Evolutionary conservation across 192 early-diverging fungal genomes (phyloP), one percentile per base, ranked within the genome.

Genomic region (Diversispora eburnea): DNA sequence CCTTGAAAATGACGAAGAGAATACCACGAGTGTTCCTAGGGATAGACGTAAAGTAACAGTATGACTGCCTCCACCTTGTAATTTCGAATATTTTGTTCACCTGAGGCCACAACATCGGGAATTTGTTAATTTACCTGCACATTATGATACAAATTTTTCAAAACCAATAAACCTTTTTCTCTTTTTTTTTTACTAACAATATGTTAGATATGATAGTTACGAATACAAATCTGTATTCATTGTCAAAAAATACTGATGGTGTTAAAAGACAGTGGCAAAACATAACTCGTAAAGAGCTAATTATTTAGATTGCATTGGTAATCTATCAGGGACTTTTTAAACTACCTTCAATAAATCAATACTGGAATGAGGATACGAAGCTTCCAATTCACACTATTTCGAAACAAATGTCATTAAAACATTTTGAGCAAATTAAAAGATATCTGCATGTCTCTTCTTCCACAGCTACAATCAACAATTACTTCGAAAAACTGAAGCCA

Each of bases 151-250:
- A 4, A 61, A 5, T 61, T 61, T 61, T 61, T 61, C 59, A 4
- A 61, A 61, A 61, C 59, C 59, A 4, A 61, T 61, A 3, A 61
- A 61, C 8, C 8, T 61, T 61, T 61, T 61, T 61, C n/a, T 20
- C 4, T 17, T 61, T 61, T 52, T n/a, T 51, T 52, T 52, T 52
- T 52, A 10, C 51, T 3, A 52, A 52, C 25, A 33, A 33, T 33
- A 33, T 33, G 25, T 33, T 33, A 33, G 25, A 33, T 2, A 33
- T 2, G 2, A 52, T 52, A 52, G 51, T 52, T 52, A 17, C 17
- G 3, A 52, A 52, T 52, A 52, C 51, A 8, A 52, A 52, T 52
- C 8, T 52, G 51, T 52, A 52, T 52, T 3, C 8, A 52, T 52
- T 52, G 8, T 7, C 8, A 52, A 52, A 52, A 8, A 8, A 52